Evolutionary conservation across 2,329 filamentous ascomycete species (phyloP), one percentile per base, ranked within the genome.

Genomic region (Rutstroemia sp.): DNA sequence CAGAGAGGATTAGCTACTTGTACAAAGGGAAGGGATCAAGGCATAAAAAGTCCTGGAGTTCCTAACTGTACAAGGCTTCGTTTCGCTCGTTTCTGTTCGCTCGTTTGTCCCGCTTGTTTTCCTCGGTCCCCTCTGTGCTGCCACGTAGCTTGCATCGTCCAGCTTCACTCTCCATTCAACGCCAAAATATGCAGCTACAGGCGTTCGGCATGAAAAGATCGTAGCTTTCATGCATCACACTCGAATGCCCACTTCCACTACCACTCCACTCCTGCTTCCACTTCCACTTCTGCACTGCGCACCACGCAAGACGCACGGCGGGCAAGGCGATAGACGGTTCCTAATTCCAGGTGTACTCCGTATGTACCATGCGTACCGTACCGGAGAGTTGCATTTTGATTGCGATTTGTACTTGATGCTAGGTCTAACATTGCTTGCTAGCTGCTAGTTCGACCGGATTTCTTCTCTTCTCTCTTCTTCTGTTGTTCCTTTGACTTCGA

Each of bases 181-280:
- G 62, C 63, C 63, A 64, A 62, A 58, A 61, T 61, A 63, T 67
- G 65, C 63, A 66, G 27, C 58, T 64, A 59, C 64, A 57, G 59
- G 61, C 51, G n/a, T 25, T 54, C 34, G 34, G 44, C 51, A 54
- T 48, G 42, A 19, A 54, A 48, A 63, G 60, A 65, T 63, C 60
- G 60, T 48, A 57, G 57, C 62, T 56, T 57, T 57, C 30, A 58
- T 62, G 60, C 63, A 62, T 63, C 49, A 57, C 37, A 46, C n/a
- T 37, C 17, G 39, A 42, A 42, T 42, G 39, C 39, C 30, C 30
- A 12, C 30, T 34, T 34, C 10, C 12, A 10, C 30, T 34, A 3
- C 30, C 30, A 2, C 30, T 34, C 30, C 30, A 34, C 30, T 19
- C 19, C 41, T 42, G 45, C 41, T 53, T 34, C 30, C 30, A 34